A percentile compares a stretch with the other conserved stretches of the same genome.
phyloP scores from a whole-genome alignment of 1,284 basidiomycete species.

The Malassezia dermatis region DNA sequence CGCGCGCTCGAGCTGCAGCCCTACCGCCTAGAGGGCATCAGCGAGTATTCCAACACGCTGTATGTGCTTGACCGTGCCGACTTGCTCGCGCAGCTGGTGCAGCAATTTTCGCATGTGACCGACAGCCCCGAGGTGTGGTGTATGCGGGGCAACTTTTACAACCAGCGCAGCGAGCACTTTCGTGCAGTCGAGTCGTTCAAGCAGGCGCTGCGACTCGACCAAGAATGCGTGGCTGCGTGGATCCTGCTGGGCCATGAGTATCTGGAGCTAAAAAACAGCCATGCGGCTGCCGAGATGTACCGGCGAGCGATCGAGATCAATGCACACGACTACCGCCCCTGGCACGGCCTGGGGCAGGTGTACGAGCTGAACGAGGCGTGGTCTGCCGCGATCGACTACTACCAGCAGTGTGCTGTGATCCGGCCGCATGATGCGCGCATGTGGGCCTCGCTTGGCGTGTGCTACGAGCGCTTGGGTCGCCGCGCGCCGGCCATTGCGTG shows the following conservation, averaged over 20 bases:
- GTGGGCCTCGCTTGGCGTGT: slow-evolving; percentile 88
- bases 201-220: slow-evolving; percentile 82
- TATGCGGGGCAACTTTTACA: slow-evolving; percentile 92
- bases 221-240: slow-evolving; percentile 91
- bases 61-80: slow-evolving; percentile 83
- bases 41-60: slow-evolving; percentile 91
- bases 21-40: slow-evolving; percentile 83
- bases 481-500: slow-evolving; percentile 34
- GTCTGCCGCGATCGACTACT: slow-evolving; percentile 89
- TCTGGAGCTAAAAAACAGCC: slow-evolving; percentile 95
- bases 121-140: slow-evolving; percentile 64
- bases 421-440: slow-evolving; percentile 88
- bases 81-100: slow-evolving; percentile 81
- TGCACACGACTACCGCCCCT: slow-evolving; percentile 78
- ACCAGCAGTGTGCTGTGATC: slow-evolving; percentile 84
- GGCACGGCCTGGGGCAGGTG: slow-evolving; percentile 96
- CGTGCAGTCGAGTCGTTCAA: slow-evolving; percentile 93
- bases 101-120: slow-evolving; percentile 49
- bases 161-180: slow-evolving; percentile 79
- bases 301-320: slow-evolving; percentile 89
- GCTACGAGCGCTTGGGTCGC: slow-evolving; percentile 71
- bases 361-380: slow-evolving; percentile 95
- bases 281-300: slow-evolving; percentile 96
- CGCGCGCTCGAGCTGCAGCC: slow-evolving; percentile 58
- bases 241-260: slow-evolving; percentile 99